Conservation (phyloP, 2,329 filamentous ascomycete genomes). For the Parastagonospora avenae region DNA sequence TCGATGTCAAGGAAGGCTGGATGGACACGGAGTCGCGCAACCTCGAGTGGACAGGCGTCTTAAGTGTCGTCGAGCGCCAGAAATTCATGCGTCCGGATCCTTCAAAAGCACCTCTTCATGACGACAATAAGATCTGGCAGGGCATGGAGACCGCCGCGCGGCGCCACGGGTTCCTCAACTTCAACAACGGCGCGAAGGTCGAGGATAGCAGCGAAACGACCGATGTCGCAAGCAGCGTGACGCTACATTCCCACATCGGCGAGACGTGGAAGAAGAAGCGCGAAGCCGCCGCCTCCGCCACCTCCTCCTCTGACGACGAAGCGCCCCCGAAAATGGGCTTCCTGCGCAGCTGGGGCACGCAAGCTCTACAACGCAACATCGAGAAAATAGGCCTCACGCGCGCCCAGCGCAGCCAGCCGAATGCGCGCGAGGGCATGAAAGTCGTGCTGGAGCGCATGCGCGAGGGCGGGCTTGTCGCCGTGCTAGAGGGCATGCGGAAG, state of each 20-base stretch:
- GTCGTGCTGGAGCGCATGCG: slow-evolving; percentile 76
- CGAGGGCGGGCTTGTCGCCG: slow-evolving; percentile 68
- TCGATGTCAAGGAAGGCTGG: slow-evolving; percentile 80
- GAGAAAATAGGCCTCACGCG: slow-evolving; percentile 78
- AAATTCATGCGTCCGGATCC: slow-evolving; percentile 61
- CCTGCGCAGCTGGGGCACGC: slow-evolving; percentile 68
- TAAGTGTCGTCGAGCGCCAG: slow-evolving; percentile 79
- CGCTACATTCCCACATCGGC: slow-evolving; percentile 73
- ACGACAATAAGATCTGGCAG: slow-evolving; percentile 34
- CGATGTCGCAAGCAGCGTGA: slow-evolving; percentile 74
- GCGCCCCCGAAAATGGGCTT: slow-evolving; percentile 59
- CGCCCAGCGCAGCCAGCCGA: slow-evolving; percentile 77
- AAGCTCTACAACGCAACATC: slow-evolving; percentile 77
- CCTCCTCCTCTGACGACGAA: slow-evolving; percentile 47
- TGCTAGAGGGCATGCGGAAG: slow-evolving; percentile 72
- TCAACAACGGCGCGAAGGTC: slow-evolving; percentile 33
- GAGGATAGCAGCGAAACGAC: slow-evolving; percentile 55
- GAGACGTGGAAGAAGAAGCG: slow-evolving; percentile 64
- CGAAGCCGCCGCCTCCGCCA: slow-evolving; percentile 28
- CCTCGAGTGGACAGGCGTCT: slow-evolving; percentile 79
- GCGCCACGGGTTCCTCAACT: slow-evolving; percentile 40
- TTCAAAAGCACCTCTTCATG: slow-evolving; percentile 5
- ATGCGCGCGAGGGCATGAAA: slow-evolving; percentile 82
- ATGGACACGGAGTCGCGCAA: slow-evolving; percentile 84
- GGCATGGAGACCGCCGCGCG: slow-evolving; percentile 38